phyloP scores from a whole-genome alignment of 73 alveolate species.

The Tetrahymena thermophila region DNA sequence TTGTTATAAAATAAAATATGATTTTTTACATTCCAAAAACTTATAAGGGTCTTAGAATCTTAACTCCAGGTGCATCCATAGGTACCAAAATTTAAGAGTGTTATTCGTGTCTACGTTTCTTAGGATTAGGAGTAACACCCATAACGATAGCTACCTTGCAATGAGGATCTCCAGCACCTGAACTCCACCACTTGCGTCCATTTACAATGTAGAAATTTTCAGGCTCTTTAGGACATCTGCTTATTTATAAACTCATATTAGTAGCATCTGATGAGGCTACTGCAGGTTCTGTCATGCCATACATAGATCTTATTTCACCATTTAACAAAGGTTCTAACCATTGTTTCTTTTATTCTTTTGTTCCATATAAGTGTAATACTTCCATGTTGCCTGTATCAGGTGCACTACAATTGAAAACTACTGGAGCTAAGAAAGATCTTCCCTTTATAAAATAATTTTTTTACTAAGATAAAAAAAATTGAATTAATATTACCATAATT shows the following conservation, averaged over 20 bases:
- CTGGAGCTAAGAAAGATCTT: slow-evolving; percentile 37
- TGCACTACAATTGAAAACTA: slow-evolving; percentile 55
- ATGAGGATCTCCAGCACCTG: slow-evolving; percentile 65
- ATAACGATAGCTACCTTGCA: slow-evolving; percentile 49
- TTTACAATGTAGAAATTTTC: slow-evolving; percentile 49
- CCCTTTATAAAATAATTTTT: not conserved
- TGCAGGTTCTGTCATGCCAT: slow-evolving; percentile 71
- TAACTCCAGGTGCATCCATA: slow-evolving; percentile 38
- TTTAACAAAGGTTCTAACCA: slow-evolving; percentile 56
- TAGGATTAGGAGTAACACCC: slow-evolving; percentile 44
- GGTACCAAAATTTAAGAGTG: slow-evolving; percentile 61
- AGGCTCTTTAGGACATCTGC: not conserved
- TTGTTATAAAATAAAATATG: too few species aligned
- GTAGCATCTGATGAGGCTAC: slow-evolving; percentile 67
- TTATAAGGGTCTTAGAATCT: slow-evolving; percentile 42
- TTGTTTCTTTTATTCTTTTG: slow-evolving; percentile 48
- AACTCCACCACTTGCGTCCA: slow-evolving; percentile 63
- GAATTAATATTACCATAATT: not conserved
- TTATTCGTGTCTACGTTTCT: slow-evolving; percentile 28
- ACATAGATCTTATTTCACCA: slow-evolving; percentile 50
- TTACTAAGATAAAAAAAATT: not conserved
- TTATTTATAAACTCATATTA: slow-evolving; percentile 6
- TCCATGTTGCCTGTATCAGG: slow-evolving; percentile 75
- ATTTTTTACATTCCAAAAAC: slow-evolving; percentile 17
- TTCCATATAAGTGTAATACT: slow-evolving; percentile 47